Conservation (phyloP, 2,329 filamentous ascomycete genomes). For the Chaetomiaceae sp. region DNA sequence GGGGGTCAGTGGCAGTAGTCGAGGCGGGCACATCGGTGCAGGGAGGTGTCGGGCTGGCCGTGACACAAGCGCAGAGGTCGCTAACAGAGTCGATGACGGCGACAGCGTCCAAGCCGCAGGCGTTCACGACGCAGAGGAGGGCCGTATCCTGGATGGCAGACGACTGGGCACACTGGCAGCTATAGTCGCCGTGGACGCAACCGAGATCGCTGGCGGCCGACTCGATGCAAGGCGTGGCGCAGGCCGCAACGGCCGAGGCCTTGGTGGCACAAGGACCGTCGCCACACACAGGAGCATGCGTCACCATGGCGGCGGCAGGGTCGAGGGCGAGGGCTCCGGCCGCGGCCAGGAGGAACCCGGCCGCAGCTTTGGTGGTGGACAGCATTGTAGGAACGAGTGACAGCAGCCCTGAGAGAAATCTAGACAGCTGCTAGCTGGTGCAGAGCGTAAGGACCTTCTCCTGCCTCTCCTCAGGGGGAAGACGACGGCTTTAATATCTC, state of each 20-base stretch:
- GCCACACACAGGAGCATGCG: not conserved
- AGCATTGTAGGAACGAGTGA: constrained; percentile 6
- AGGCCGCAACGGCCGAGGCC: not conserved
- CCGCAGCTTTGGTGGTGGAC: not conserved
- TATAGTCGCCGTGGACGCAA: constrained; percentile 3
- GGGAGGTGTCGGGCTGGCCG: not conserved
- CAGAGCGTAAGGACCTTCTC: not conserved
- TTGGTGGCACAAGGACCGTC: constrained; percentile 1
- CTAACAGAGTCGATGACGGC: not conserved
- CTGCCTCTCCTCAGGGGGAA: not conserved
- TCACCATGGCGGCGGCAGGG: not conserved
- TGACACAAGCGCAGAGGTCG: constrained; percentile 2
- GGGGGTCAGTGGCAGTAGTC: not conserved
- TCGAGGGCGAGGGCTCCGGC: not conserved
- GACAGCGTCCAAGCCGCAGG: not conserved
- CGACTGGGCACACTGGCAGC: constrained; percentile 2
- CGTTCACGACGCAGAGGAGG: constrained; percentile 1
- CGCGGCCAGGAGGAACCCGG: not conserved
- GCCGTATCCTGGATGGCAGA: not conserved
- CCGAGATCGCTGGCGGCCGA: not conserved
- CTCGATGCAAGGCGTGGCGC: constrained; percentile 7
- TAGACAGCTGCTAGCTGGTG: no score
- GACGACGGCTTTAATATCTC: not conserved
- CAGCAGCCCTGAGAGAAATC: not conserved
- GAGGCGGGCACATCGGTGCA: not conserved